Percentiles rank a stretch among this genome's conserved stretches.
phyloP scores from a whole-genome alignment of 306 rosid genomes.

The Vigna unguiculata region DNA sequence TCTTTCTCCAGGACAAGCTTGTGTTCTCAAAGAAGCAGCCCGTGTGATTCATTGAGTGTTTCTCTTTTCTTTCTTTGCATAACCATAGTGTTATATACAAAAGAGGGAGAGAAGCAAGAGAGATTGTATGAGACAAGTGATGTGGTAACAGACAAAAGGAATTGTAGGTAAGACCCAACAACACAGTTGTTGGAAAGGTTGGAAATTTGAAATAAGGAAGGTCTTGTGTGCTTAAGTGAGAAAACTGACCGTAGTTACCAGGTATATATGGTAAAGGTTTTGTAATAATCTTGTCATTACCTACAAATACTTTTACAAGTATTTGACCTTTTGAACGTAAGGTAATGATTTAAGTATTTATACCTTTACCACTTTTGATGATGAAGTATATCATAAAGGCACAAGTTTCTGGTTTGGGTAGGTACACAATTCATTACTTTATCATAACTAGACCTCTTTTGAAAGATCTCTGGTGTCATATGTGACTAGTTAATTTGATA shows the following conservation, averaged over 20 bases:
- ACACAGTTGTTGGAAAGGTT: constrained; percentile 44
- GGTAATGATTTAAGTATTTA: no score
- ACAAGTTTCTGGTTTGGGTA: not conserved
- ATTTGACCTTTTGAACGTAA: no score
- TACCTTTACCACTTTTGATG: no score
- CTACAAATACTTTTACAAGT: not conserved
- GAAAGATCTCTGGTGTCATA: not conserved
- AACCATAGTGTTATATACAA: constrained; percentile 35
- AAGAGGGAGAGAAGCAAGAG: constrained; percentile 5
- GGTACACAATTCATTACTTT: not conserved
- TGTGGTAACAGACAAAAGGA: constrained; percentile 35
- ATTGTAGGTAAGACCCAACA: constrained; percentile 49
- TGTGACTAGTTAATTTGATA: no score
- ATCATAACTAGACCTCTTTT: not conserved
- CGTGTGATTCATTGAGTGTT: constrained; percentile 33
- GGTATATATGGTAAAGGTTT: not conserved
- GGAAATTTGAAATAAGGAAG: constrained; percentile 25
- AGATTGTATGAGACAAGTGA: not conserved
- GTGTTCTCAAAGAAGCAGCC: constrained; percentile 42
- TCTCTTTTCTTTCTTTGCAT: not conserved
- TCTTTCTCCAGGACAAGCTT: constrained; percentile 44
- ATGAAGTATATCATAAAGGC: no score
- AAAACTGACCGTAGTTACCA: not conserved
- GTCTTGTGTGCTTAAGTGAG: constrained; percentile 30
- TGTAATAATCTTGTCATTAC: not conserved